Evolutionary conservation across 371 early-diverging fungal genomes (phyloP).

Genomic region (Mortierella sp.): DNA sequence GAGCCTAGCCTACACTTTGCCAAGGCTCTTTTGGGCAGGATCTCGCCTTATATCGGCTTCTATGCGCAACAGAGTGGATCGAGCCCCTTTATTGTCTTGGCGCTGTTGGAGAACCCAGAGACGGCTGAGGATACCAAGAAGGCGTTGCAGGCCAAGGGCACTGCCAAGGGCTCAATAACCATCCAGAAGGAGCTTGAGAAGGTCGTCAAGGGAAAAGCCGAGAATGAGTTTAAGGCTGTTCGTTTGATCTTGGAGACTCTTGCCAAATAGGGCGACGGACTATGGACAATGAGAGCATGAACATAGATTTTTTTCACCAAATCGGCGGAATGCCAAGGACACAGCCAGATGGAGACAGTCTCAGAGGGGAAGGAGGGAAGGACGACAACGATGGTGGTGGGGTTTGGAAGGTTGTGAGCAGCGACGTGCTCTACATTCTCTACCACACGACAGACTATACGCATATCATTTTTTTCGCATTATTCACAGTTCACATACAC

Average conservation of each 20-base stretch:
- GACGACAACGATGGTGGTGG: background rate
- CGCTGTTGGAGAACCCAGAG: slow-evolving; percentile 74
- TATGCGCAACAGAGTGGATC: slow-evolving; percentile 31
- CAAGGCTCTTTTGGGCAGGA: slow-evolving; percentile 39
- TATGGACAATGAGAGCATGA: background rate
- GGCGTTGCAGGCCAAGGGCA: slow-evolving; percentile 31
- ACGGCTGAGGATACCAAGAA: slow-evolving; percentile 57
- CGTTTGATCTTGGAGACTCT: slow-evolving; percentile 44
- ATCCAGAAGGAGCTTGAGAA: slow-evolving; percentile 55
- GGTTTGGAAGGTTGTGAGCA: background rate
- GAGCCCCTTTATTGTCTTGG: slow-evolving; percentile 70
- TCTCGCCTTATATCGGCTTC: slow-evolving; percentile 45
- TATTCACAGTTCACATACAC: background rate
- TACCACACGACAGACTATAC: background rate
- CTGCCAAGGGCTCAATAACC: slow-evolving; percentile 41
- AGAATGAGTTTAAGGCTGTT: slow-evolving; percentile 40
- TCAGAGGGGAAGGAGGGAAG: background rate
- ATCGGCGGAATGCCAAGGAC: background rate
- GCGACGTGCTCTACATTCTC: background rate
- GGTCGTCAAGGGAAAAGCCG: slow-evolving; percentile 43
- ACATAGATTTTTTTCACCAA: background rate
- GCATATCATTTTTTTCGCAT: slow-evolving; percentile 2
- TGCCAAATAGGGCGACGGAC: no score
- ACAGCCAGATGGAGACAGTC: background rate
- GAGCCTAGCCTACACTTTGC: slow-evolving; percentile 63